phyloP scores from a whole-genome alignment of 495 filamentous ascomycete species.

The Aspergillus wentii region DNA sequence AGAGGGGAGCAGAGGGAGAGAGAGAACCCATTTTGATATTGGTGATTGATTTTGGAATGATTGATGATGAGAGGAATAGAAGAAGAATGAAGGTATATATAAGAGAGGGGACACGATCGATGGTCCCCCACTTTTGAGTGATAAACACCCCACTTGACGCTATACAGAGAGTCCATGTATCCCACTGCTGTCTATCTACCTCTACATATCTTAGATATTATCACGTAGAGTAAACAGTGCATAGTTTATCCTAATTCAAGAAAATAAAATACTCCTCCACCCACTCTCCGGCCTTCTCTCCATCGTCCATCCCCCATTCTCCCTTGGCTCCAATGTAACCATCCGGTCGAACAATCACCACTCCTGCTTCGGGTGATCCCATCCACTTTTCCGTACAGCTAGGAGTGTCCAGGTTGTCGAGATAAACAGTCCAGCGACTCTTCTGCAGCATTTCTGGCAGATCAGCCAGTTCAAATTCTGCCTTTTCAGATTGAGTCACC shows the following conservation, averaged over 20 bases:
- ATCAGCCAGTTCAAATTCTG: constrained; percentile 55
- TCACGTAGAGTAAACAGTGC: too few relatives aligned
- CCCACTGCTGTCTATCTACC: too few relatives aligned
- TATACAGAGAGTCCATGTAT: too few relatives aligned
- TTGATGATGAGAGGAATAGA: constrained; percentile 1
- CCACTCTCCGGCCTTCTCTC: constrained; percentile 45
- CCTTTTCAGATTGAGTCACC: constrained; percentile 50
- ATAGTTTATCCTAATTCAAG: too few relatives aligned
- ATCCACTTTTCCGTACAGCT: constrained; percentile 60
- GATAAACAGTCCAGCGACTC: constrained; percentile 65
- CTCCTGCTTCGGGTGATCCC: constrained; percentile 49
- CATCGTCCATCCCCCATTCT: constrained; percentile 44
- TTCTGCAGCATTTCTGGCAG: constrained; percentile 51
- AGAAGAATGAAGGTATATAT: constrained; percentile 1
- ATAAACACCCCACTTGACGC: too few relatives aligned
- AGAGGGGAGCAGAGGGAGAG: constrained; percentile 39
- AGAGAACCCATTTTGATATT: constrained; percentile 39
- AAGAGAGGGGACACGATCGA: too few relatives aligned
- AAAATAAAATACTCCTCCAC: constrained; percentile 59
- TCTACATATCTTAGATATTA: too few relatives aligned
- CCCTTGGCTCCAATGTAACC: constrained; percentile 61
- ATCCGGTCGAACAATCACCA: constrained; percentile 62
- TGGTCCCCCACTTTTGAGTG: too few relatives aligned
- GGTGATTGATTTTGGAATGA: too few relatives aligned
- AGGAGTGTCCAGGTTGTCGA: constrained; percentile 52